Percentiles rank a stretch among this genome's conserved stretches.
Conservation (phyloP, 73 alveolate species). For the Stentor coeruleus region DNA sequence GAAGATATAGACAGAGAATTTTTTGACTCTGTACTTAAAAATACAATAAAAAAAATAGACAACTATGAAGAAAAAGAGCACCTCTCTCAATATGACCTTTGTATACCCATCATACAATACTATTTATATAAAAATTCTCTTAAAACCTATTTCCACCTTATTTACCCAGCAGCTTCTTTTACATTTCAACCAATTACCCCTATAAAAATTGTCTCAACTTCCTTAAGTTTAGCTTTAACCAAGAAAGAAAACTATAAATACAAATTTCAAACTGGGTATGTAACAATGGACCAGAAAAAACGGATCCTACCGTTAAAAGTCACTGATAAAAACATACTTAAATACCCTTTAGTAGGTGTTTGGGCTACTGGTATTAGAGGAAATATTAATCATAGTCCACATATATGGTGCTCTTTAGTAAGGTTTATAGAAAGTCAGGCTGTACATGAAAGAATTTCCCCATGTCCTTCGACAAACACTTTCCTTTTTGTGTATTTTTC, state of each 20-base stretch:
- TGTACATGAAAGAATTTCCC: constrained; percentile 26
- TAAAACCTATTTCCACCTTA: neutral
- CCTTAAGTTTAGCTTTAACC: neutral
- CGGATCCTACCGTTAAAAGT: constrained; percentile 25
- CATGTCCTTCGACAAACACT: neutral
- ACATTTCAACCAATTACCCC: constrained; percentile 11
- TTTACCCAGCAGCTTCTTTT: neutral
- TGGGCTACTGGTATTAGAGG: constrained; percentile 9
- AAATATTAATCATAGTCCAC: neutral
- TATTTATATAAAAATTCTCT: neutral
- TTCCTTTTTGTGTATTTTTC: constrained; percentile 18
- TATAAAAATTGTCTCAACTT: constrained; percentile 26
- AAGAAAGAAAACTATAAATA: neutral
- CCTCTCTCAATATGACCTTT: neutral
- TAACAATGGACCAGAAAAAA: constrained; percentile 28
- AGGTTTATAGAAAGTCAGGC: constrained; percentile 20
- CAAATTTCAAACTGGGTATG: constrained; percentile 21
- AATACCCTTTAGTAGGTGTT: constrained; percentile 31
- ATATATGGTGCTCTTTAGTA: constrained; percentile 11
- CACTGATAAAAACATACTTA: constrained; percentile 17
- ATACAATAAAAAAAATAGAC: neutral
- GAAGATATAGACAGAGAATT: neutral
- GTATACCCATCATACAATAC: neutral
- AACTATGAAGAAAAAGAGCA: neutral
- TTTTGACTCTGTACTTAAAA: neutral